phyloP scores from a whole-genome alignment of 176 grass and related monocot genomes.

The Saccharum spontaneum region DNA sequence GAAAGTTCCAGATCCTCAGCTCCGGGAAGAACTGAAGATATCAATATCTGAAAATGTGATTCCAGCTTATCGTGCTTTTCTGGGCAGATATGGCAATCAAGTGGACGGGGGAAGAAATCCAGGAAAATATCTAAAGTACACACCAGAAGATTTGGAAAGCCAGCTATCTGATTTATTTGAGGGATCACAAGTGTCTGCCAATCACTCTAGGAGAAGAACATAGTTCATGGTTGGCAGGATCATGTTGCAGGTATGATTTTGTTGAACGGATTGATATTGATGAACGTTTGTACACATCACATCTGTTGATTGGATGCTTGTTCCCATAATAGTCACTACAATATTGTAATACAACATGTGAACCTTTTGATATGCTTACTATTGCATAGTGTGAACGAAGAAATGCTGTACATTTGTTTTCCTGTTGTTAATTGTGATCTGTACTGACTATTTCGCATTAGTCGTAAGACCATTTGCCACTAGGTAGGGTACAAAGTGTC shows the following conservation, averaged over 20 bases:
- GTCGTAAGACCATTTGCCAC: conserved; percentile 4
- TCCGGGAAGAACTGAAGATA: conserved; percentile 93
- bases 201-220: conserved; percentile 58
- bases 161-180: conserved; percentile 83
- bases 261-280: conserved; percentile 9
- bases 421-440: neutral
- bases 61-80: conserved; percentile 83
- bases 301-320: conserved; percentile 35
- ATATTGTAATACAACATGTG: conserved; percentile 27
- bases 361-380: conserved; percentile 9
- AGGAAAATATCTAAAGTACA: conserved; percentile 80
- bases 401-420: conserved; percentile 32
- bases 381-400: conserved; percentile 24
- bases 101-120: conserved; percentile 68
- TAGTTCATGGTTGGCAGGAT: conserved; percentile 40
- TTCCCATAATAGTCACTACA: conserved; percentile 21
- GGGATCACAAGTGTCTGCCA: conserved; percentile 55
- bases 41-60: conserved; percentile 92
- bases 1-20: conserved; percentile 89
- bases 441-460: neutral
- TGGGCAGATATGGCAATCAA: conserved; percentile 82
- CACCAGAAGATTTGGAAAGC: conserved; percentile 81
- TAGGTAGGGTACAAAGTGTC: neutral
- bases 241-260: conserved; percentile 47
- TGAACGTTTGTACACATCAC: conserved; percentile 6